Percentiles rank a stretch among this genome's conserved stretches.
These are phyloP conservation scores for Teunomyces stri DNA, from an alignment of 805 yeast species.

Conservation along the genomic window DNA sequence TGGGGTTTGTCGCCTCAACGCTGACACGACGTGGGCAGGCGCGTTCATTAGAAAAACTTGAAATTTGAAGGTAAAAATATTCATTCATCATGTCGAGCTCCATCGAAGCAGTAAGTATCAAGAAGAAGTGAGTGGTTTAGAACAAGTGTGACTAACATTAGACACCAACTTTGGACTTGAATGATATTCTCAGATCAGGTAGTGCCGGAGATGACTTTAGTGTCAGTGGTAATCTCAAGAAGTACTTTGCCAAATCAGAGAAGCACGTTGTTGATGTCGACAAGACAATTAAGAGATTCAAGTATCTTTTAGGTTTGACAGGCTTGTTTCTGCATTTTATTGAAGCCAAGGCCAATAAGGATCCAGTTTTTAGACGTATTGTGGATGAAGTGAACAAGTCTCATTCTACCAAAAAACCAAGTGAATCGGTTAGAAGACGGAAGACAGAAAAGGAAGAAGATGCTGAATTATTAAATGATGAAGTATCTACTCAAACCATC, in stretches of 20 bases:
- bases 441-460: conserved; percentile 79
- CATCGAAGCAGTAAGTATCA: conserved; percentile 7
- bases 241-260: conserved; percentile 33
- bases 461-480: conserved; percentile 65
- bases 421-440: conserved; percentile 46
- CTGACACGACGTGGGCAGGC: conserved; percentile 2
- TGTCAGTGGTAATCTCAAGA: conserved; percentile 3
- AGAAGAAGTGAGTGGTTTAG: neutral
- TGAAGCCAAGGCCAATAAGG: conserved; percentile 60
- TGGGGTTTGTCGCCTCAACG: neutral
- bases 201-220: conserved; percentile 1
- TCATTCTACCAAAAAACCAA: conserved; percentile 2
- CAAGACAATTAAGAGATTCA: conserved; percentile 64
- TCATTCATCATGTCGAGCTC: conserved; percentile 8
- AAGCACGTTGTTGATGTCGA: conserved; percentile 48
- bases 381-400: conserved; percentile 36
- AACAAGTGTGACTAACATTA: neutral
- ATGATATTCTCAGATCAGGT: conserved; percentile 4
- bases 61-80: conserved; percentile 1
- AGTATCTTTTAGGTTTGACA: conserved; percentile 63
- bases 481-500: conserved; percentile 28
- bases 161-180: conserved; percentile 7
- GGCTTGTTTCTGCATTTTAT: conserved; percentile 68
- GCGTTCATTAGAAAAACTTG: conserved; percentile 2
- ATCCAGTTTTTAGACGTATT: conserved; percentile 54